phyloP scores from a whole-genome alignment of 768 basidiomycete genomes.

The Polyporus arcularius region DNA sequence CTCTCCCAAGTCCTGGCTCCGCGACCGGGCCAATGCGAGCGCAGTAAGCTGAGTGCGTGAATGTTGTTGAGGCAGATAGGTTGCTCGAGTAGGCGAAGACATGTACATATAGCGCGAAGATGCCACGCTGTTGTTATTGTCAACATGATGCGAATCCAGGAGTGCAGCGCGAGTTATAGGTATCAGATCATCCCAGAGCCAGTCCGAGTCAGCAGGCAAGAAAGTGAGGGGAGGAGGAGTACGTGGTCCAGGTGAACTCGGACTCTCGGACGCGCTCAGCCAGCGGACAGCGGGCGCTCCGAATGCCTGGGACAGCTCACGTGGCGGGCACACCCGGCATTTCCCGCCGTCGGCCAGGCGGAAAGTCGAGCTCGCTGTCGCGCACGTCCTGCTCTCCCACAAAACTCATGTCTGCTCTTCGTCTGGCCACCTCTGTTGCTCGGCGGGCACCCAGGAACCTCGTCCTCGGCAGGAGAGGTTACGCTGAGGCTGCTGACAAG shows the following conservation, averaged over 20 bases:
- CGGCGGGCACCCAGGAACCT: constrained; percentile 58
- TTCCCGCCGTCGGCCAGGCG: constrained; percentile 17
- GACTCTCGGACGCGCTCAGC: too few species aligned
- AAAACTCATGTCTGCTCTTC: constrained; percentile 69
- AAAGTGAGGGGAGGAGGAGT: too few species aligned
- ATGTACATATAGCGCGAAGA: too few species aligned
- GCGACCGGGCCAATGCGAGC: neutral
- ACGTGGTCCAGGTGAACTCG: too few species aligned
- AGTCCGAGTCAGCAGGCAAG: too few species aligned
- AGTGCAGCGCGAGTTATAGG: too few species aligned
- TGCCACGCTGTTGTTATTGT: too few species aligned
- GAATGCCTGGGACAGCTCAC: neutral
- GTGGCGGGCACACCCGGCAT: constrained; percentile 21
- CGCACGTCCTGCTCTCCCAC: constrained; percentile 16
- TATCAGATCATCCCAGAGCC: too few species aligned
- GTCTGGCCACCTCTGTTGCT: constrained; percentile 64
- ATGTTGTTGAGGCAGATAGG: too few species aligned
- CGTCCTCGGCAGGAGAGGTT: constrained; percentile 70
- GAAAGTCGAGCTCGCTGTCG: constrained; percentile 21
- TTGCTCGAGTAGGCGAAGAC: too few species aligned
- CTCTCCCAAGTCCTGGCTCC: constrained; percentile 18
- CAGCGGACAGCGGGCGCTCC: neutral
- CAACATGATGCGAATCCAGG: too few species aligned
- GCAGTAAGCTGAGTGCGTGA: too few species aligned
- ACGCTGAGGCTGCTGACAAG: constrained; percentile 90